A percentile compares a stretch with the other conserved stretches of the same genome.
Evolutionary conservation across 1,139 yeast species (phyloP).

Genomic region (Debaryomycetaceae sp.): DNA sequence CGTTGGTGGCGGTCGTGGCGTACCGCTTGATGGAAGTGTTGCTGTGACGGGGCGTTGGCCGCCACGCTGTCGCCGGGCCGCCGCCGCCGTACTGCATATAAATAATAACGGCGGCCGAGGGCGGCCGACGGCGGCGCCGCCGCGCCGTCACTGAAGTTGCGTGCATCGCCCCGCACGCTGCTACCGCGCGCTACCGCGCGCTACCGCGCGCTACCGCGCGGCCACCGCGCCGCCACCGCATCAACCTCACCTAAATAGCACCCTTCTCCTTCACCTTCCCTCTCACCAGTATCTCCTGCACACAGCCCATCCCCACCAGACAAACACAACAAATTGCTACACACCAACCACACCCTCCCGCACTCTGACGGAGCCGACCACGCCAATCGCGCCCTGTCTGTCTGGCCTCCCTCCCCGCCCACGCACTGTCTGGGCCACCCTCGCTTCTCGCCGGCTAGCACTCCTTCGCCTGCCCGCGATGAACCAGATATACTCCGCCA

Average conservation of each 20-base stretch:
- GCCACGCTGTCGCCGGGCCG: background rate
- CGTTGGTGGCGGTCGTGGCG: slow-evolving; percentile 18
- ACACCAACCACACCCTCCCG: no score
- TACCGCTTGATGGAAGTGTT: slow-evolving; percentile 23
- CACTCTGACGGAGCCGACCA: slow-evolving; percentile 1
- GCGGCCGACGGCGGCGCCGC: background rate
- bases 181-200: no score
- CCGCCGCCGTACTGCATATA: background rate
- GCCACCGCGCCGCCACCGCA: no score
- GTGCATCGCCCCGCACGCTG: no score
- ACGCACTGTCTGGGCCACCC: slow-evolving; percentile 1
- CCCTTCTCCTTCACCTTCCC: no score
- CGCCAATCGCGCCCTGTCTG: slow-evolving; percentile 1
- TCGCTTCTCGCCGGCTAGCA: background rate
- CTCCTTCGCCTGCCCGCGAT: slow-evolving; percentile 1
- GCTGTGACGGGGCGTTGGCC: background rate
- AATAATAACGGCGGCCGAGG: background rate
- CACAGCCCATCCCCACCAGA: no score
- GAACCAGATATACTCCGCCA: slow-evolving; percentile 65
- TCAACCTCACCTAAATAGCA: no score
- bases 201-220: no score
- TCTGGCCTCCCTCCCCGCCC: slow-evolving; percentile 4
- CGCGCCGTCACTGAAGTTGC: no score
- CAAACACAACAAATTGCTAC: no score
- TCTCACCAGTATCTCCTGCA: no score